Percentiles rank a stretch among this genome's conserved stretches.
Evolutionary conservation across 2,329 filamentous ascomycete species (phyloP).

Genomic region (Stachybotrys elegans): DNA sequence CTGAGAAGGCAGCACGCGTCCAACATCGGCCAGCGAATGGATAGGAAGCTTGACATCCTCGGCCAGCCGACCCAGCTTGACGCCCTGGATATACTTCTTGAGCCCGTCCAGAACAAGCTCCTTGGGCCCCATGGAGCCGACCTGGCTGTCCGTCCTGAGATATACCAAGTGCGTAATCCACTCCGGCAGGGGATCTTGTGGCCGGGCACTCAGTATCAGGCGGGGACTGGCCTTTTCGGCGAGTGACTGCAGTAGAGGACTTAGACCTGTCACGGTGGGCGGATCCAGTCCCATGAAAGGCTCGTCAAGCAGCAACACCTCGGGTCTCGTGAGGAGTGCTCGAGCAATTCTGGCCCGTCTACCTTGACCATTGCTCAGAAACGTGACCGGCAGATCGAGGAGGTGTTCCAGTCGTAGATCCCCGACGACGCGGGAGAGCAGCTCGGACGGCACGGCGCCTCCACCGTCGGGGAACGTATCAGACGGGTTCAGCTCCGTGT

Average conservation of each 20-base stretch:
- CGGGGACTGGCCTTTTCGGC: constrained; percentile 63
- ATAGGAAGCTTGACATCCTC: constrained; percentile 46
- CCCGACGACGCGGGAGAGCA: constrained; percentile 58
- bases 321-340: constrained; percentile 71
- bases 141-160: constrained; percentile 60
- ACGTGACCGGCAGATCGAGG: constrained; percentile 76
- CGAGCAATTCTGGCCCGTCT: constrained; percentile 82
- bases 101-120: constrained; percentile 53
- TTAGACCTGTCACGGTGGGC: constrained; percentile 67
- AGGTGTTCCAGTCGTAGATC: constrained; percentile 67
- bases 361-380: constrained; percentile 91
- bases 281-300: constrained; percentile 97
- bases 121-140: constrained; percentile 63
- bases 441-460: constrained; percentile 39
- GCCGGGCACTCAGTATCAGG: constrained; percentile 71
- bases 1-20: constrained; percentile 31
- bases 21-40: constrained; percentile 44
- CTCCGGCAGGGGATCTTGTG: constrained; percentile 80
- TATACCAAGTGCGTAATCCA: constrained; percentile 87
- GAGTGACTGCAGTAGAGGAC: constrained; percentile 62
- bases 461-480: constrained; percentile 34
- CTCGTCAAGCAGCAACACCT: constrained; percentile 82
- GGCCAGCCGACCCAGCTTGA: constrained; percentile 34
- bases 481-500: constrained; percentile 75
- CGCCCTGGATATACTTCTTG: constrained; percentile 40